Conservation (phyloP, 768 basidiomycete species). For the Hysterangium stoloniferum region DNA sequence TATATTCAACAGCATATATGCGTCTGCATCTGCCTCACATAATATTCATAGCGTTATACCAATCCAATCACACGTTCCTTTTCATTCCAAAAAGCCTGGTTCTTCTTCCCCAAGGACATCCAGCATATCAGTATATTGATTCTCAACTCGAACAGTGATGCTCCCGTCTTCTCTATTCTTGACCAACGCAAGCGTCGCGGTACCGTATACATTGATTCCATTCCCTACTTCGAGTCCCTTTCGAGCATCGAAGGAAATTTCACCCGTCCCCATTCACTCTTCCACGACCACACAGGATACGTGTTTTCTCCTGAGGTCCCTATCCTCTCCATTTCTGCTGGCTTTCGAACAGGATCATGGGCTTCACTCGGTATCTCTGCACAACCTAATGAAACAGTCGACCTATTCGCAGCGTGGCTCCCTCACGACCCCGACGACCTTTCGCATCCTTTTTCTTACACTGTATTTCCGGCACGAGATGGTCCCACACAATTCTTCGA, state of each 20-base stretch:
- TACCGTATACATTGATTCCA: constrained; percentile 35
- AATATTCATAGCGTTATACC: constrained; percentile 35
- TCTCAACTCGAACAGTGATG: constrained; percentile 32
- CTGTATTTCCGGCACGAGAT: constrained; percentile 45
- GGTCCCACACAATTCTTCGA: constrained; percentile 28
- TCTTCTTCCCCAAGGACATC: constrained; percentile 58
- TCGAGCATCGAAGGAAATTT: constrained; percentile 18
- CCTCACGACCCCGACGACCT: constrained; percentile 29
- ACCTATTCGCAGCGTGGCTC: constrained; percentile 60
- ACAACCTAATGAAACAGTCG: constrained; percentile 46
- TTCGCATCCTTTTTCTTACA: constrained; percentile 37
- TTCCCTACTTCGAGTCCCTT: constrained; percentile 1
- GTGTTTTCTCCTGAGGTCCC: constrained; percentile 28
- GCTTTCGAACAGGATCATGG: constrained; percentile 52
- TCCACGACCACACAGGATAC: constrained; percentile 66
- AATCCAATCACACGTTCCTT: constrained; percentile 51
- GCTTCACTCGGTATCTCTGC: constrained; percentile 53
- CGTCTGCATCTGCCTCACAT: not conserved
- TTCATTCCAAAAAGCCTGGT: constrained; percentile 64
- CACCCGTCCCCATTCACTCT: constrained; percentile 34
- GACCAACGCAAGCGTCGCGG: constrained; percentile 51
- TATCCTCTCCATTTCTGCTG: constrained; percentile 32
- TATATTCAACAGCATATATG: not conserved
- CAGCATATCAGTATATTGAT: constrained; percentile 56
- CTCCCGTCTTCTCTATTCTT: constrained; percentile 54